Conservation (phyloP, 768 basidiomycete species). For the Kwoniella heveanensis region DNA sequence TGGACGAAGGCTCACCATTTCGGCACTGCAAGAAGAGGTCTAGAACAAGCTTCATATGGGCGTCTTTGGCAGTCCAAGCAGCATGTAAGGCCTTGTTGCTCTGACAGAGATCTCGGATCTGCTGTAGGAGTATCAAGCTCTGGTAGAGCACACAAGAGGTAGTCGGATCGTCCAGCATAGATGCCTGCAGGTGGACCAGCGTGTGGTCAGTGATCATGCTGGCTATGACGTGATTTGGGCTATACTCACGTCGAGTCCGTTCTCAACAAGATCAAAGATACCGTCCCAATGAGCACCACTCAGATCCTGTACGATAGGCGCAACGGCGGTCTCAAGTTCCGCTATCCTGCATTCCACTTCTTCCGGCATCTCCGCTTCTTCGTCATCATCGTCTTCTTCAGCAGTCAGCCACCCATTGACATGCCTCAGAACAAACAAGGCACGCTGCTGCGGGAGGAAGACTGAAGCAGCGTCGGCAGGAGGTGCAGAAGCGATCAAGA, state of each 20-base stretch:
- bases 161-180: slow-evolving; percentile 64
- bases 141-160: slow-evolving; percentile 69
- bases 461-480: slow-evolving; percentile 73
- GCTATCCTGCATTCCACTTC: slow-evolving; percentile 78
- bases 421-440: slow-evolving; percentile 81
- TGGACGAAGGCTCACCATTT: slow-evolving; percentile 32
- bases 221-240: too few relatives aligned
- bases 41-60: slow-evolving; percentile 65
- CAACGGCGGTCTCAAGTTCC: slow-evolving; percentile 70
- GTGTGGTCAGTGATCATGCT: too few relatives aligned
- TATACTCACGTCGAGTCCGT: slow-evolving; percentile 74
- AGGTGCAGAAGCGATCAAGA: slow-evolving; percentile 73
- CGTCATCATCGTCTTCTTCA: slow-evolving; percentile 62
- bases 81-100: slow-evolving; percentile 75
- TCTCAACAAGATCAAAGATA: slow-evolving; percentile 84
- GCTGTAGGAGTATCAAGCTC: slow-evolving; percentile 68
- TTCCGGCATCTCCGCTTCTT: slow-evolving; percentile 65
- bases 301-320: slow-evolving; percentile 83
- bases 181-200: slow-evolving; percentile 32
- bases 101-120: slow-evolving; percentile 68
- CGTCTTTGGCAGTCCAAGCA: slow-evolving; percentile 65
- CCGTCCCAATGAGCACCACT: slow-evolving; percentile 90
- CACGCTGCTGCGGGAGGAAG: slow-evolving; percentile 81
- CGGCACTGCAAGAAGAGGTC: slow-evolving; percentile 62
- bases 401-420: slow-evolving; percentile 77